Evolutionary conservation across 306 rosid species (phyloP), one percentile per base, ranked within the genome.

Genomic region (Styphnolobium japonicum): DNA sequence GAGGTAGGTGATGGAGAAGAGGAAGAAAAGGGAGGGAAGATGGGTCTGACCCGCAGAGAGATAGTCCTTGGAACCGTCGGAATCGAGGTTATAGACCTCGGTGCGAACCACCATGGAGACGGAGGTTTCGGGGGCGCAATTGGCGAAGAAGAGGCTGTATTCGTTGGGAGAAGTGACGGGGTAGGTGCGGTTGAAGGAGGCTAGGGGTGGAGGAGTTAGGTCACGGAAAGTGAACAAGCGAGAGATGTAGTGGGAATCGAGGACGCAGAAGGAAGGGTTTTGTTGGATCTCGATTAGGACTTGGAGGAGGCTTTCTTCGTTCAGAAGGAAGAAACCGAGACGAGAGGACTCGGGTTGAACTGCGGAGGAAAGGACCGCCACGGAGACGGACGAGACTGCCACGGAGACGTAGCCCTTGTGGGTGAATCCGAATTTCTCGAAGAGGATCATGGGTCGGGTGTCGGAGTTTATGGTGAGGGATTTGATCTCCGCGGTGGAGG

Each of bases 41-140:
- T 86, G 94, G 0, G 98, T 94, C 42, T 87, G 93, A 2, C 98
- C 98, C 2, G 98, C 98, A 29, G 98, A 88, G 85, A 94, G 97
- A 31, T 2, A 94, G 45, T 92, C 98, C 21, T 5, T 66, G 0
- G 93, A 83, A 1, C 86, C 87, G 22, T 93, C 92, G 29, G 81
- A 23, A 25, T 90, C 94, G 16, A 86, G 77, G 11, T 94, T 94
- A 85, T 70, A 94, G 52, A 90, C 85, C 52, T 91, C 92, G 7
- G 98, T 91, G 45, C 78, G 91, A 10, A 94, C 97, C 18, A 7
- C 18, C 98, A 94, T 94, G 70, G 91, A 67, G 60, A 94, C 97
- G 46, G 92, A 45, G 84, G 97, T 80, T 18, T 83, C 91, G 0
- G 91, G 93, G 0, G 89, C 97, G 79, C 98, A 94, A 18, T 94